A percentile compares a stretch with the other conserved stretches of the same genome.
phyloP scores from a whole-genome alignment of 768 basidiomycete genomes.

The Boletus rufocinnamomeus region DNA sequence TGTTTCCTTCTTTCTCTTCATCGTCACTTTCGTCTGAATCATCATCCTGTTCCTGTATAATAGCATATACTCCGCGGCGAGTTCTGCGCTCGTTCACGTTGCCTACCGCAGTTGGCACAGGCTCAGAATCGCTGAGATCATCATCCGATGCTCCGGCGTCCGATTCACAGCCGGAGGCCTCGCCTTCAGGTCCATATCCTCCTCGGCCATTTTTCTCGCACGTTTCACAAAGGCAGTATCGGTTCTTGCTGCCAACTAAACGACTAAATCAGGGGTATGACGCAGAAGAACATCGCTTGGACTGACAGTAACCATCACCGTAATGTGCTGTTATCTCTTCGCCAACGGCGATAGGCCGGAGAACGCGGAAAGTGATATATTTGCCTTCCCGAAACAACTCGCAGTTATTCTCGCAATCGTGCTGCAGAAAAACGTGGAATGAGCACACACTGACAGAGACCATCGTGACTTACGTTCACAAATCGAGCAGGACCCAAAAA shows the following conservation, averaged over 20 bases:
- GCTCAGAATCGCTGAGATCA: conserved; percentile 40
- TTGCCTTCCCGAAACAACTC: conserved; percentile 87
- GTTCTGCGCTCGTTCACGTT: conserved; percentile 82
- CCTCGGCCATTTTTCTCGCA: conserved; percentile 78
- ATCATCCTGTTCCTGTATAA: conserved; percentile 58
- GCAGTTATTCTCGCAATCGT: conserved; percentile 88
- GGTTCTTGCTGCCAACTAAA: conserved; percentile 65
- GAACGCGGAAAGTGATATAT: conserved; percentile 86
- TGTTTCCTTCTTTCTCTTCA: conserved; percentile 49
- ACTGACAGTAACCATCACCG: conserved; percentile 88
- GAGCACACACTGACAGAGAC: background rate
- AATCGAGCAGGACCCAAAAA: conserved; percentile 91
- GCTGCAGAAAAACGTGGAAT: conserved; percentile 45
- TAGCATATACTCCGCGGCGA: conserved; percentile 78
- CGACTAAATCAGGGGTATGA: conserved; percentile 32
- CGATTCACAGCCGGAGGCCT: conserved; percentile 48
- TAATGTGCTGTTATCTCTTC: conserved; percentile 92
- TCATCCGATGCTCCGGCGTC: conserved; percentile 43
- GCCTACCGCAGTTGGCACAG: conserved; percentile 48
- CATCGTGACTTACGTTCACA: conserved; percentile 69
- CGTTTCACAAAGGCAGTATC: conserved; percentile 83
- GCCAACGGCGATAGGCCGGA: conserved; percentile 73
- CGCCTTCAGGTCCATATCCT: conserved; percentile 63
- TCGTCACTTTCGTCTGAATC: conserved; percentile 65
- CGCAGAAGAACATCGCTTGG: conserved; percentile 22